Evolutionary conservation across 345 rosid species (phyloP), one percentile per base, ranked within the genome.

Genomic region (Arabis alpina): DNA sequence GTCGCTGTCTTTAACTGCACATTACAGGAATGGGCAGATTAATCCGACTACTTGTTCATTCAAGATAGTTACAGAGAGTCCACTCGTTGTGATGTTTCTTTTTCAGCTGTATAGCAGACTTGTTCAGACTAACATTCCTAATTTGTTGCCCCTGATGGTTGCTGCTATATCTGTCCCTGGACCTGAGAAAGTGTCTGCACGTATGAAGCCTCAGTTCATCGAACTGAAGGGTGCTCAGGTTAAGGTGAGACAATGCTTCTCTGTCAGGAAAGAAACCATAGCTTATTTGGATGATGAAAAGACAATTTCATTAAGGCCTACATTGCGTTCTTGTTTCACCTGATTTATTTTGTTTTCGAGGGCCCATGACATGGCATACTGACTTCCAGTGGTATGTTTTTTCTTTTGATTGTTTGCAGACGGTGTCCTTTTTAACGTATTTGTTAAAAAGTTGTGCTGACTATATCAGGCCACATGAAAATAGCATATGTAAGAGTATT

Each of bases 221-320:
- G 99, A 95, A 80, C 79, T 95, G 74, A 95, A 95, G 79, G 96
- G 97, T 73, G 96, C 99, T 36, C 99, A 92, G 78, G 98, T 90
- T 84, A 95, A 95, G 97, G 99, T 92, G 76, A 79, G 90, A 62
- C 54, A 40, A 54, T 64, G 6, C n/a, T 39, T 61, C 58, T 60
- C 41, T 66, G 5, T 25, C 49, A 47, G 25, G 68, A 74, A 25
- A 10, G 8, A 53, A 60, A 61, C 40, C 44, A 30, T 67, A 12
- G 13, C 47, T 57, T 65, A 9, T 30, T 57, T 66, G 54, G 9
- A 51, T 12, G 25, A 7, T 32, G 54, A 42, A 43, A 52, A 52
- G 40, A 6, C 40, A 8, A 30, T 27, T 52, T 61, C 14, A 42
- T 59, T 49, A 16, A 14, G 43, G 66, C 41, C 53, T 59, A 52